phyloP scores from a whole-genome alignment of 108 stramenopile genomes.

The Nitzschia sp. region DNA sequence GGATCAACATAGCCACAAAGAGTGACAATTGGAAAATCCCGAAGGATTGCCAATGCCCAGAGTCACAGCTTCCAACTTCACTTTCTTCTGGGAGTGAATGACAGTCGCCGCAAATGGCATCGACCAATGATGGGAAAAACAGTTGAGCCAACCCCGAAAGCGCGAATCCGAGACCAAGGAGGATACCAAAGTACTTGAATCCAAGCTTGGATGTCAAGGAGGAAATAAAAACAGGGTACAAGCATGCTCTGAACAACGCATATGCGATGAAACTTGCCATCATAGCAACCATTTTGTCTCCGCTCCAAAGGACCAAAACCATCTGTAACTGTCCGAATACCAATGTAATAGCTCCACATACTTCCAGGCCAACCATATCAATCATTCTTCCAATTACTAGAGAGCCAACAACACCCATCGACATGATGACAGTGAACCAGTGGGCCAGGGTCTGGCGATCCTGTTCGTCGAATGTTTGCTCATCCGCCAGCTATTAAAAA shows the following conservation, averaged over 20 bases:
- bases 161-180: constrained; percentile 53
- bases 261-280: constrained; percentile 42
- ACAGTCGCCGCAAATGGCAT: constrained; percentile 23
- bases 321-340: constrained; percentile 40
- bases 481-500: constrained; percentile 19
- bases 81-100: neutral
- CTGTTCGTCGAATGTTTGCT: constrained; percentile 4
- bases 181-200: constrained; percentile 64
- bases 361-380: constrained; percentile 44
- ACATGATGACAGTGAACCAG: constrained; percentile 45
- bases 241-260: constrained; percentile 46
- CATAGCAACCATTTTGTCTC: constrained; percentile 13
- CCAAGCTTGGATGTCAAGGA: constrained; percentile 52
- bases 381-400: constrained; percentile 43
- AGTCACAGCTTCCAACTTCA: constrained; percentile 1
- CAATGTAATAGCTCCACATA: constrained; percentile 33
- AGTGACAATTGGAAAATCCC: constrained; percentile 15
- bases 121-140: constrained; percentile 21
- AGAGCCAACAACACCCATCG: constrained; percentile 43
- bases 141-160: constrained; percentile 43
- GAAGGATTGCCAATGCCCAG: constrained; percentile 17
- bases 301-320: constrained; percentile 32
- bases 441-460: constrained; percentile 16
- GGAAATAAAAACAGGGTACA: constrained; percentile 55
- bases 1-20: constrained; percentile 6